phyloP scores from a whole-genome alignment of 108 stramenopile genomes.

The Fistulifera pelliculosa region DNA sequence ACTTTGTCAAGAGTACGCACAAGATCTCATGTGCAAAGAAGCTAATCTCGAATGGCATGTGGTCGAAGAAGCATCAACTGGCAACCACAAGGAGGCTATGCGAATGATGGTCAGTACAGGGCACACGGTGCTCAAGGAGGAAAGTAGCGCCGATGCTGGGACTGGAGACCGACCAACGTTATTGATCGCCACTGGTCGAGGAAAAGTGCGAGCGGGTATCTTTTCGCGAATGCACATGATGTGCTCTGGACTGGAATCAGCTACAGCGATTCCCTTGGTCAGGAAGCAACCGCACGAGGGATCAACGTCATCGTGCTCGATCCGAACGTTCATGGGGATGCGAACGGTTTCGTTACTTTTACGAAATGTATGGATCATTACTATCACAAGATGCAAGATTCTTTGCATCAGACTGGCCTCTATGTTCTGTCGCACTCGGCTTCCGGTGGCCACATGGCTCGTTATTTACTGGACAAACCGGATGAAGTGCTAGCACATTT shows the following conservation, averaged over 20 bases:
- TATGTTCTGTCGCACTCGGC: conserved; percentile 67
- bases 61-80: conserved; percentile 13
- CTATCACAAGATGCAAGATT: conserved; percentile 8
- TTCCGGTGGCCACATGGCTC: conserved; percentile 55
- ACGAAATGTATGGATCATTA: conserved; percentile 28
- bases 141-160: not conserved
- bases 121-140: not conserved
- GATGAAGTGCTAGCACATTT: conserved; percentile 51
- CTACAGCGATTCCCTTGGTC: conserved; percentile 55
- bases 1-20: conserved; percentile 59
- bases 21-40: conserved; percentile 50
- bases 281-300: conserved; percentile 45
- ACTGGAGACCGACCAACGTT: conserved; percentile 30
- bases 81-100: conserved; percentile 18
- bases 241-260: conserved; percentile 51
- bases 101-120: conserved; percentile 44
- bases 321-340: conserved; percentile 67
- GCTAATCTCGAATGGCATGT: conserved; percentile 43
- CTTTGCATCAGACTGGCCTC: conserved; percentile 18
- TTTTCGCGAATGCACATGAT: conserved; percentile 62
- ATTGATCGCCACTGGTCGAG: conserved; percentile 59
- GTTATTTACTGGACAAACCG: conserved; percentile 47
- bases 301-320: conserved; percentile 65
- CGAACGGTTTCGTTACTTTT: conserved; percentile 47
- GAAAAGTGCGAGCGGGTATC: conserved; percentile 70